Conservation (phyloP, 176 grass and related monocot species). For the Secale cereale region DNA sequence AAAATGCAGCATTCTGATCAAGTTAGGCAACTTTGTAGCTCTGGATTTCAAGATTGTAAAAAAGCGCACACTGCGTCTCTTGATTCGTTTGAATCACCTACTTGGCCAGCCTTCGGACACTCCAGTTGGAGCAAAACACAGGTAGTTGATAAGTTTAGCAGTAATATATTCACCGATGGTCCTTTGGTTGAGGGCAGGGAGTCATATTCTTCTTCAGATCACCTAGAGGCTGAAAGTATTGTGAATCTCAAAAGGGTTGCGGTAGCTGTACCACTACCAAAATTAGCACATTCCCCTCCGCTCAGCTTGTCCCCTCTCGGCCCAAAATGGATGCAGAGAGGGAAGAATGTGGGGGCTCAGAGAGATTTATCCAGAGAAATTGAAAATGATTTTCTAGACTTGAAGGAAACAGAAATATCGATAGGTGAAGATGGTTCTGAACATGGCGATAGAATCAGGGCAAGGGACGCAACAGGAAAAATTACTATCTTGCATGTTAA, state of each 20-base stretch:
- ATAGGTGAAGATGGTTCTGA: slow-evolving; percentile 38
- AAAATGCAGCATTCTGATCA: slow-evolving; percentile 19
- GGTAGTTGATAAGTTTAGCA: slow-evolving; percentile 21
- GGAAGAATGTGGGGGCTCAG: slow-evolving; percentile 36
- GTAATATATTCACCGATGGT: slow-evolving; percentile 64
- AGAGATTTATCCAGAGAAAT: slow-evolving; percentile 41
- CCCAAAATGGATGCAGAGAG: slow-evolving; percentile 73
- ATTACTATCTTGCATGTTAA: slow-evolving; percentile 50
- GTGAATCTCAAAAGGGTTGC: slow-evolving; percentile 26
- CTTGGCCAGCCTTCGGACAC: slow-evolving; percentile 21
- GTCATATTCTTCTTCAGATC: slow-evolving; percentile 30
- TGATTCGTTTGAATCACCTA: slow-evolving; percentile 31
- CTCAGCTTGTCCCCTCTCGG: slow-evolving; percentile 76
- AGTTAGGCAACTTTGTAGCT: slow-evolving; percentile 32
- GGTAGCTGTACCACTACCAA: slow-evolving; percentile 30
- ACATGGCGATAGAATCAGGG: slow-evolving; percentile 28
- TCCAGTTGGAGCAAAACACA: slow-evolving; percentile 20
- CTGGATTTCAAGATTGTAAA: slow-evolving; percentile 59
- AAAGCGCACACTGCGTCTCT: slow-evolving; percentile 58
- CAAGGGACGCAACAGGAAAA: slow-evolving; percentile 28
- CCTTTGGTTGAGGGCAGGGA: slow-evolving; percentile 62
- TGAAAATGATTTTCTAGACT: slow-evolving; percentile 45
- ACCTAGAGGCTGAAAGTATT: slow-evolving; percentile 29
- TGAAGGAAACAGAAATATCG: slow-evolving; percentile 31
- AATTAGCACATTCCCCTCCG: slow-evolving; percentile 64